phyloP scores from a whole-genome alignment of 495 filamentous ascomycete species.

The Penicillium flavigenum region DNA sequence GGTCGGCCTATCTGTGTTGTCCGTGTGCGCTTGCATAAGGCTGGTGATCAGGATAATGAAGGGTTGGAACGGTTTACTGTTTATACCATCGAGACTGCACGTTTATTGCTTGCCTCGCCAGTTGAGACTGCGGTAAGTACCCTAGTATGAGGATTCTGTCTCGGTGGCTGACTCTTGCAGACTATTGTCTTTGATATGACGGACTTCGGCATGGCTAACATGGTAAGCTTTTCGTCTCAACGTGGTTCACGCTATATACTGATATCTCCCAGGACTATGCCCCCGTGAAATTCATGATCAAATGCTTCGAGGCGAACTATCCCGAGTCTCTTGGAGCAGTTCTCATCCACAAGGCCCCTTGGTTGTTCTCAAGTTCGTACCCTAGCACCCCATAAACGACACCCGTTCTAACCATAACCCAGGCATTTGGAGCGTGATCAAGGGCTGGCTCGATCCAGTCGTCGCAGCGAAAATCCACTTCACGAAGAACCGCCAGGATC shows the following conservation, averaged over 20 bases:
- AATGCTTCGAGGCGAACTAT: slow-evolving; percentile 98
- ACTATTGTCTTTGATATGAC: slow-evolving; percentile 96
- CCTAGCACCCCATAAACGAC: background rate
- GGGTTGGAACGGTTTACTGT: slow-evolving; percentile 86
- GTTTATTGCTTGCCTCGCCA: slow-evolving; percentile 73
- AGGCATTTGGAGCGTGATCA: slow-evolving; percentile 87
- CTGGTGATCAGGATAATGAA: slow-evolving; percentile 77
- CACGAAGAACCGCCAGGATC: slow-evolving; percentile 76
- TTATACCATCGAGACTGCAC: slow-evolving; percentile 88
- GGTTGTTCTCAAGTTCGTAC: slow-evolving; percentile 87
- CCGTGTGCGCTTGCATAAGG: slow-evolving; percentile 74
- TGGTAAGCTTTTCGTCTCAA: slow-evolving; percentile 56
- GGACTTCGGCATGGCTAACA: slow-evolving; percentile 86
- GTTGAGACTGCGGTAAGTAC: slow-evolving; percentile 86
- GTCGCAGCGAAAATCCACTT: slow-evolving; percentile 95
- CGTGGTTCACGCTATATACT: slow-evolving; percentile 5
- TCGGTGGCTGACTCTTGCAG: slow-evolving; percentile 36
- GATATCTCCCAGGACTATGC: slow-evolving; percentile 70
- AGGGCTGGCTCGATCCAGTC: slow-evolving; percentile 95
- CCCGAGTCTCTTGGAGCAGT: slow-evolving; percentile 89
- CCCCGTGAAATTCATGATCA: slow-evolving; percentile 98
- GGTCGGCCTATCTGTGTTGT: slow-evolving; percentile 89
- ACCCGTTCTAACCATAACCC: slow-evolving; percentile 5
- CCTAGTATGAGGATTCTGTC: slow-evolving; percentile 9
- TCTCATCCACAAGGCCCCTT: slow-evolving; percentile 95